These are phyloP conservation scores for Conticribra guillardii DNA, from an alignment of 108 stramenopile genomes.

Conservation along the genomic window DNA sequence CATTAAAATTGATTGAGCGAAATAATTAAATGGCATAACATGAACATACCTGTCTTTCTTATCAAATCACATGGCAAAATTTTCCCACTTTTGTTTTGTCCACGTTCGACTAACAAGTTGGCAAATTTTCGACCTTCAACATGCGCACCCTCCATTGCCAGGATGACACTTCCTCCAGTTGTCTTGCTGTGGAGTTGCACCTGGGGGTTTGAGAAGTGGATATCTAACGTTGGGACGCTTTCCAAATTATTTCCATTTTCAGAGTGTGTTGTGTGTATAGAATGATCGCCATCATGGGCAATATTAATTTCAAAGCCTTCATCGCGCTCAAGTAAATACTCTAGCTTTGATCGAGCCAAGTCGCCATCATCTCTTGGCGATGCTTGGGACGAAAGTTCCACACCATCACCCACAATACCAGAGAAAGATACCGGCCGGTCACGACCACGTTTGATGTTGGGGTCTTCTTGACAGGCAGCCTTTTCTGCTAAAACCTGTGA, in stretches of 20 bases:
- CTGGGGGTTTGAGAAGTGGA: conserved; percentile 63
- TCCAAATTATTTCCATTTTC: conserved; percentile 4
- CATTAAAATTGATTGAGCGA: too few relatives aligned
- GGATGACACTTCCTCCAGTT: conserved; percentile 55
- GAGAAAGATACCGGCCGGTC: conserved; percentile 1
- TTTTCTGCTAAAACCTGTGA: conserved; percentile 34
- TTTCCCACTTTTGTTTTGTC: conserved; percentile 9
- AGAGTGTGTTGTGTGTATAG: conserved; percentile 2
- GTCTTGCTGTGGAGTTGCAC: conserved; percentile 52
- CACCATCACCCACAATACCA: conserved; percentile 8
- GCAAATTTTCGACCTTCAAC: conserved; percentile 55
- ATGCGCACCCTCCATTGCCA: conserved; percentile 57
- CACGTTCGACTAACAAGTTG: conserved; percentile 33
- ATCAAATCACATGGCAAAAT: conserved; percentile 42
- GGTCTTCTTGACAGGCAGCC: neutral
- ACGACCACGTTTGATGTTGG: neutral
- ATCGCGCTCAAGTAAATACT: conserved; percentile 38
- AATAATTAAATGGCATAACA: neutral
- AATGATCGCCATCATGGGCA: neutral
- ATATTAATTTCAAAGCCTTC: conserved; percentile 15
- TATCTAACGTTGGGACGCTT: conserved; percentile 52
- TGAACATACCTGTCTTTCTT: conserved; percentile 41
- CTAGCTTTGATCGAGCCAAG: conserved; percentile 14
- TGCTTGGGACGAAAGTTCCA: conserved; percentile 8
- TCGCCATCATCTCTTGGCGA: neutral